Evolutionary conservation across 2,329 filamentous ascomycete genomes (phyloP).

Genomic region (Aaosphaeria arxii): DNA sequence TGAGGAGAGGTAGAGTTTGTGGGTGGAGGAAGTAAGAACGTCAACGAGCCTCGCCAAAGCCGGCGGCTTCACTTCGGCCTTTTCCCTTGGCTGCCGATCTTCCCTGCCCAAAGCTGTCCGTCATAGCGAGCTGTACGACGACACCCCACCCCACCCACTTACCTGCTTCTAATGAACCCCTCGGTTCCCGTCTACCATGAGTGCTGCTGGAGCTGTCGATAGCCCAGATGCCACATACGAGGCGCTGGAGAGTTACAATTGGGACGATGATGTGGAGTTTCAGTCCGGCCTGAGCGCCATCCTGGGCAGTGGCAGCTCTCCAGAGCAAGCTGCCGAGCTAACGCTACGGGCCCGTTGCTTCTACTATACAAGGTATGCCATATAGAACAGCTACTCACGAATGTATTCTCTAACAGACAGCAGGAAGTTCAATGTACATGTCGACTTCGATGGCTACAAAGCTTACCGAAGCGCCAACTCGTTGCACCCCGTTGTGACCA

Average conservation of each 20-base stretch:
- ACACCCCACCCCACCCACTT: constrained; percentile 8
- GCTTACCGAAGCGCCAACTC: constrained; percentile 51
- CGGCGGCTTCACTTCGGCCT: not conserved
- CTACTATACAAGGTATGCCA: constrained; percentile 56
- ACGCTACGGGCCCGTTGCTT: constrained; percentile 67
- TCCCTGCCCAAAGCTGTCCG: not conserved
- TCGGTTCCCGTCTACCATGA: constrained; percentile 16
- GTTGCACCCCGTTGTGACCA: constrained; percentile 3
- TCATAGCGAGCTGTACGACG: not conserved
- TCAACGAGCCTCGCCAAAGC: constrained; percentile 1
- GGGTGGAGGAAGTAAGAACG: constrained; percentile 8
- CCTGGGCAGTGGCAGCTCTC: constrained; percentile 55
- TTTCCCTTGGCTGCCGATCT: not conserved
- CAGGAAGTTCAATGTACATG: constrained; percentile 44
- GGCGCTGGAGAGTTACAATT: constrained; percentile 65
- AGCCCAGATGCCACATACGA: constrained; percentile 47
- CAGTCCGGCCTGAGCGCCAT: constrained; percentile 66
- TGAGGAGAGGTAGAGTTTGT: constrained; percentile 9
- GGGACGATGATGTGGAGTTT: constrained; percentile 66
- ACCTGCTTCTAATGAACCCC: constrained; percentile 6
- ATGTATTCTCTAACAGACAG: not conserved
- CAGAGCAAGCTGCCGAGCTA: constrained; percentile 55
- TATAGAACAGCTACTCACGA: not conserved
- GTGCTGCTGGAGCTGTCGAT: constrained; percentile 15
- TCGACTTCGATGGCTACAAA: constrained; percentile 69